Percentiles rank a stretch among this genome's conserved stretches.
phyloP scores from a whole-genome alignment of 495 filamentous ascomycete species.

The Hypoxylon cercidicola region DNA sequence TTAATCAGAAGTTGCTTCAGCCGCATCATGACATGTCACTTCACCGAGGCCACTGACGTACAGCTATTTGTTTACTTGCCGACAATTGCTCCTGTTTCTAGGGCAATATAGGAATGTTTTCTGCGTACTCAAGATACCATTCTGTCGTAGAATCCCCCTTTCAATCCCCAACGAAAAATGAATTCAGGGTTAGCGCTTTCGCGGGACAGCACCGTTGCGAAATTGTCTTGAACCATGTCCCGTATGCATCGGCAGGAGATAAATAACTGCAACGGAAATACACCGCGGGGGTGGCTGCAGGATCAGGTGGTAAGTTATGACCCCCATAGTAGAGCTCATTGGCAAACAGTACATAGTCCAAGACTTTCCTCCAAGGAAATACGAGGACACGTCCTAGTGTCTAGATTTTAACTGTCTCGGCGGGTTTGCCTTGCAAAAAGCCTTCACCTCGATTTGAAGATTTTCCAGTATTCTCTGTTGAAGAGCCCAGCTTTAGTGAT shows the following conservation, averaged over 20 bases:
- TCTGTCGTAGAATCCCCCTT: background rate
- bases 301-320: background rate
- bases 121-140: too few relatives aligned
- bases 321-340: background rate
- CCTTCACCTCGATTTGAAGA: too few relatives aligned
- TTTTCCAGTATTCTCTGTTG: too few relatives aligned
- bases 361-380: background rate
- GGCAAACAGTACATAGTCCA: background rate
- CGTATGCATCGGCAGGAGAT: background rate
- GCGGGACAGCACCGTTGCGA: slow-evolving; percentile 7
- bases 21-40: slow-evolving; percentile 26
- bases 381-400: background rate
- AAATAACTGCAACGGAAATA: background rate
- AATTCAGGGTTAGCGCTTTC: background rate
- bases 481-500: too few relatives aligned
- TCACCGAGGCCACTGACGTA: background rate
- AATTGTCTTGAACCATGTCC: slow-evolving; percentile 21
- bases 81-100: slow-evolving; percentile 4
- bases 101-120: background rate
- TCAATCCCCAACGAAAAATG: background rate
- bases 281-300: slow-evolving; percentile 5
- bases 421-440: background rate
- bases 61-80: background rate
- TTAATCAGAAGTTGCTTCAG: slow-evolving; percentile 9
- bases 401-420: background rate